Percentiles rank a stretch among this genome's conserved stretches.
Conservation (phyloP, 805 yeast genomes). For the Candida nitratophila region DNA sequence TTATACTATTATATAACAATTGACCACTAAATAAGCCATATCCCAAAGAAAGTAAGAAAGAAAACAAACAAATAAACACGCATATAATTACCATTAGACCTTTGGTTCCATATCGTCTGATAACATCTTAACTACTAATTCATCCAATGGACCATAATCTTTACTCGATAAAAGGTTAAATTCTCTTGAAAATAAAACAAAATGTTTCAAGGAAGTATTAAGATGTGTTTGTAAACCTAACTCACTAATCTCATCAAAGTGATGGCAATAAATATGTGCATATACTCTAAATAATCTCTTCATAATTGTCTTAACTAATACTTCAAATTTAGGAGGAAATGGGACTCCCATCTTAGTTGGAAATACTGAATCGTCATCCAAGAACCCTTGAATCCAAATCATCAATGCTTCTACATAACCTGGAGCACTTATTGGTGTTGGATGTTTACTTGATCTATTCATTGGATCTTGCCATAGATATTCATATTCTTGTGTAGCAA, state of each 20-base stretch:
- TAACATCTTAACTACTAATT: conserved; percentile 62
- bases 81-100: too few relatives aligned
- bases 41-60: not conserved
- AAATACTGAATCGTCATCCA: conserved; percentile 85
- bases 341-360: conserved; percentile 91
- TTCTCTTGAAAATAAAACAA: conserved; percentile 79
- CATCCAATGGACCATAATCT: conserved; percentile 90
- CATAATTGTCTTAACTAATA: conserved; percentile 77
- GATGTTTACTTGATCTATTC: conserved; percentile 48
- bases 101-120: too few relatives aligned
- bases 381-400: conserved; percentile 91
- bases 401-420: conserved; percentile 88
- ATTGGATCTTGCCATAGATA: conserved; percentile 90
- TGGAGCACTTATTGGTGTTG: conserved; percentile 88
- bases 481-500: conserved; percentile 95
- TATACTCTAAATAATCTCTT: conserved; percentile 89
- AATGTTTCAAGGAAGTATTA: conserved; percentile 92
- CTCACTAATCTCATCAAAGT: conserved; percentile 90
- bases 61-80: not conserved
- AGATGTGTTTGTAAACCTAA: conserved; percentile 87
- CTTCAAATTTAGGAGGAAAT: conserved; percentile 77
- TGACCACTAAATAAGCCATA: too few relatives aligned
- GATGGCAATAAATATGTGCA: conserved; percentile 97
- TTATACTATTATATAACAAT: too few relatives aligned
- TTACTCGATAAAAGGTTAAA: conserved; percentile 68